Base-by-base conservation (phyloP, 768 basidiomycete genomes). In the Termitomyces sp. region DNA sequence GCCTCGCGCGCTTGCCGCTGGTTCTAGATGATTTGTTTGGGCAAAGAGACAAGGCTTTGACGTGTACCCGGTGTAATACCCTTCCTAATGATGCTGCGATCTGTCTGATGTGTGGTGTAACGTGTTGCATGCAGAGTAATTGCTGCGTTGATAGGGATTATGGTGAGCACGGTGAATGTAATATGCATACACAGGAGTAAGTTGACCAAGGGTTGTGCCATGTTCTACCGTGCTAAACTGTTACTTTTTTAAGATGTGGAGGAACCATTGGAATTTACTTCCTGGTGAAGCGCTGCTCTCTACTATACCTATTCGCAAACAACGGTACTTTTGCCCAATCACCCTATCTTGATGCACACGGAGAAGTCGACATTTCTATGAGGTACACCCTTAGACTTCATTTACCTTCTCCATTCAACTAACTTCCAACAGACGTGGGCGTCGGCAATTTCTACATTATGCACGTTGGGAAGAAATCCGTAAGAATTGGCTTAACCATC, bases 321-420 rank as follows among this genome's bases (percentile, higher is more conserved):
- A 93, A 88, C 52, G 97, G 96, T n/a, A 85, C 91, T 3, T 98
- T 95, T 72, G 80, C 82, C 1, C 82, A 85, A 15, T 90, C 95
- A 33, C 95, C 96, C 0, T 98, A 97, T 67, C 81, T 98, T 42
- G 97, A 99, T 66, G 83, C 84, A 1, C 97, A 98, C 61, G 97
- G 96, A 1, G 97, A 98, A 67, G 82, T 93, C 2, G 96, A 98
- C 70, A 78, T 91, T 13, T 89, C 89, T 2, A 93, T 96, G 88
- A 86, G 93, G 95, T 93, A 65, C 58, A 80, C 42, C 24, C 9
- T 47, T 16, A 16, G 11, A 37, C 2, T 22, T n/a, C 12, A 6
- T 41, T 20, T 13, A 41, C 15, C 6, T 57, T 39, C n/a, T 51
- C n/a, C 37, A 39, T 48, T 44, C n/a, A 34, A 46, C 39, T 49